Evolutionary conservation across 2,329 filamentous ascomycete genomes (phyloP), one percentile per base, ranked within the genome.

Genomic region (Periconia sp.): DNA sequence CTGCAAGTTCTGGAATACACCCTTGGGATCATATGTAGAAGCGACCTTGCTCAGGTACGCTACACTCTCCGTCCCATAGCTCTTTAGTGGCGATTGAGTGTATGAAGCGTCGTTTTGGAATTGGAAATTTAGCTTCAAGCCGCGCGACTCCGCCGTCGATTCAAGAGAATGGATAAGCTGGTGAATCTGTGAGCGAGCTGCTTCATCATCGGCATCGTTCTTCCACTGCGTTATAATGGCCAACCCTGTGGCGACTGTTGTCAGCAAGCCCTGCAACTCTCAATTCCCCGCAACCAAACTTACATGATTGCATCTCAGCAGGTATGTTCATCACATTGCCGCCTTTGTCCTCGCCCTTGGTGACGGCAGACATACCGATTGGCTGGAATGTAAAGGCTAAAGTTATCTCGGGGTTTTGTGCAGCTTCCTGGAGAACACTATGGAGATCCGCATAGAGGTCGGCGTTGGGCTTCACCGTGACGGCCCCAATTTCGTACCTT

Each of bases 21-120:
- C 47, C n/a, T 47, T 46, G n/a, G 58, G 58, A 46, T 60, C 56
- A 47, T 56, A 58, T 41, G 45, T 51, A 15, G 13, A 17, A 6
- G 41, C 46, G 8, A 46, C 51, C 3, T 35, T 42, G 18, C 43
- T 33, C 6, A 60, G 37, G 40, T 44, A 48, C 42, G 45, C 45
- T 6, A 56, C 35, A 17, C 47, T 54, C n/a, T 20, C 41, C 7
- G 10, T 13, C 9, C 50, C 51, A 45, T 60, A 60, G 35, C 41
- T 49, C 27, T 44, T 37, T 1, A 60, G 45, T 13, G 56, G 53
- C 17, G 51, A 49, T 45, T 54, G 52, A 2, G 10, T 31, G 27
- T 43, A 35, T 17, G 37, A 43, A 14, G 45, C 50, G n/a, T 49
- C 50, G 20, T 53, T 53, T 41, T 40, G 27, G 35, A 53, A 53